Conservation (phyloP, 2,329 filamentous ascomycete genomes). For the Coniochaeta prunicola region DNA sequence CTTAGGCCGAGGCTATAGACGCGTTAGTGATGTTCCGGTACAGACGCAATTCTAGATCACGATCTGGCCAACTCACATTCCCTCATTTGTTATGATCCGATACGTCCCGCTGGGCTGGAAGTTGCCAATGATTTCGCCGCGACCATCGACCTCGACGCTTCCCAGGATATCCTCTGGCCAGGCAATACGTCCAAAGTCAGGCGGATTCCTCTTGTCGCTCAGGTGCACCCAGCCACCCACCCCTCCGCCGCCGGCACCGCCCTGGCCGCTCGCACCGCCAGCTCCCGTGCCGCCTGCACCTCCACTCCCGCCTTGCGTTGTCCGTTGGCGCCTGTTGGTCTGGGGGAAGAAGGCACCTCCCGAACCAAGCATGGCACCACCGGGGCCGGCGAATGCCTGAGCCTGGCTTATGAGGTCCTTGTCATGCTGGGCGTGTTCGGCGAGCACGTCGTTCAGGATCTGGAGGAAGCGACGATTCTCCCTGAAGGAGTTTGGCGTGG, state of each 20-base stretch:
- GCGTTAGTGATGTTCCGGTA: neutral
- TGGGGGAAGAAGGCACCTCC: slow-evolving; percentile 43
- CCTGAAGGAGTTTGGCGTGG: slow-evolving; percentile 51
- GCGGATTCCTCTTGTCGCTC: slow-evolving; percentile 55
- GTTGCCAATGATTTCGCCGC: slow-evolving; percentile 49
- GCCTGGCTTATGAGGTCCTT: slow-evolving; percentile 49
- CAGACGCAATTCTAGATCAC: neutral
- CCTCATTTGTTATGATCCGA: slow-evolving; percentile 56
- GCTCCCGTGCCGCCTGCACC: slow-evolving; percentile 38
- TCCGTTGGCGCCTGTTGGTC: slow-evolving; percentile 23
- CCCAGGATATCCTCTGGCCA: slow-evolving; percentile 65
- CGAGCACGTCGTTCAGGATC: slow-evolving; percentile 51
- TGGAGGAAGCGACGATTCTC: slow-evolving; percentile 53
- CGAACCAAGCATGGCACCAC: slow-evolving; percentile 43
- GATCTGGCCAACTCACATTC: slow-evolving; percentile 49
- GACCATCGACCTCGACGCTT: slow-evolving; percentile 55
- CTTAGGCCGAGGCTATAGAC: neutral
- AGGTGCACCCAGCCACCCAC: slow-evolving; percentile 58
- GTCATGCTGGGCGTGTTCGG: slow-evolving; percentile 48
- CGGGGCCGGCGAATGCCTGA: slow-evolving; percentile 50
- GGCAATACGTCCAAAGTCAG: slow-evolving; percentile 60
- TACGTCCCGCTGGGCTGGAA: slow-evolving; percentile 52
- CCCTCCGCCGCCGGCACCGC: slow-evolving; percentile 53
- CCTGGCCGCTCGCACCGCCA: slow-evolving; percentile 49
- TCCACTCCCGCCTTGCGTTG: slow-evolving; percentile 28